phyloP scores from a whole-genome alignment of 2,329 filamentous ascomycete genomes.

The Kalmusia sp. region DNA sequence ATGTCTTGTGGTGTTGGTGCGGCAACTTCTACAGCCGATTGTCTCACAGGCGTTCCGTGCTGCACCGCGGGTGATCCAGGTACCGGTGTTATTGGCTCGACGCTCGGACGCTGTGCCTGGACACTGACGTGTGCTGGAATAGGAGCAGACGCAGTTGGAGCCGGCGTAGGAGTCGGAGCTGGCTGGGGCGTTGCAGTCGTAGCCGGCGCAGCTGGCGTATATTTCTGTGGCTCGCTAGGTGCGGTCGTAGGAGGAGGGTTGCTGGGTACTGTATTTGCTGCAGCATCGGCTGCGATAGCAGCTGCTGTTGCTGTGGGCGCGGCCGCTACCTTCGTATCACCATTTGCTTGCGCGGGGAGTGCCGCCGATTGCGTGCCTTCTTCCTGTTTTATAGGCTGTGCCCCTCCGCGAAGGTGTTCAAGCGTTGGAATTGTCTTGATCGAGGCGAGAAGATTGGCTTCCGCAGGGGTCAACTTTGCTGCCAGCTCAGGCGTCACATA shows the following conservation, averaged over 20 bases:
- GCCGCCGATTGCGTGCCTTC: not conserved
- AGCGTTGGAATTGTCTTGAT: constrained; percentile 29
- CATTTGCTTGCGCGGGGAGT: constrained; percentile 11
- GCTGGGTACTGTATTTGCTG: constrained; percentile 23
- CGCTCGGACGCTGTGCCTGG: constrained; percentile 38
- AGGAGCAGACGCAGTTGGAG: constrained; percentile 16
- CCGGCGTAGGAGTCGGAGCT: constrained; percentile 6
- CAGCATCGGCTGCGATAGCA: constrained; percentile 42
- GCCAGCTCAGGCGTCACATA: constrained; percentile 33
- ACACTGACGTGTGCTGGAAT: constrained; percentile 15
- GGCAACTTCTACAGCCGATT: constrained; percentile 23
- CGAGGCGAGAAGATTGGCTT: constrained; percentile 30
- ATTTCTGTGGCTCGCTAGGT: constrained; percentile 32
- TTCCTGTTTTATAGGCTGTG: constrained; percentile 6
- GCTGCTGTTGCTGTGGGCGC: constrained; percentile 32
- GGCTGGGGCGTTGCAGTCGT: constrained; percentile 27
- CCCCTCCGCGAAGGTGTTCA: constrained; percentile 4
- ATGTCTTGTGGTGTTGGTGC: constrained; percentile 12
- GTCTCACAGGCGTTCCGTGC: constrained; percentile 30
- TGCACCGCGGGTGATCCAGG: constrained; percentile 42
- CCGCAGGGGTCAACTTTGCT: constrained; percentile 30
- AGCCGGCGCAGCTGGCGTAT: constrained; percentile 35
- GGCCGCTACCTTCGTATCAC: constrained; percentile 15
- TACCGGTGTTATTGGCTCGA: constrained; percentile 45
- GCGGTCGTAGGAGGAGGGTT: constrained; percentile 7